Evolutionary conservation across 2,329 filamentous ascomycete genomes (phyloP).

Genomic region (Penicillium sp.): DNA sequence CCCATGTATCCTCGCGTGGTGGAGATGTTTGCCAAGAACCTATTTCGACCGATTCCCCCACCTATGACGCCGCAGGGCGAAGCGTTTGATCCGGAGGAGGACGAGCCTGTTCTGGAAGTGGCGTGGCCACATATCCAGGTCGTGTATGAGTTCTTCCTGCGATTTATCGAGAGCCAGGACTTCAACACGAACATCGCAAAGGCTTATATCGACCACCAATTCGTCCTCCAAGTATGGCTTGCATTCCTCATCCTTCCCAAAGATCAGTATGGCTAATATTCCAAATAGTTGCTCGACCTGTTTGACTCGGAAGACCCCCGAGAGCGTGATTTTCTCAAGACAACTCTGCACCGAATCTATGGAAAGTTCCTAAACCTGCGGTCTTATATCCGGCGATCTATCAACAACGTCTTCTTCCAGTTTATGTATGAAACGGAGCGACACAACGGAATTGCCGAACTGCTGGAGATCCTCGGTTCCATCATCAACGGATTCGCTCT

Average conservation of each 20-base stretch:
- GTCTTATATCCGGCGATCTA: conserved; percentile 94
- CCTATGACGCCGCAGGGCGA: conserved; percentile 97
- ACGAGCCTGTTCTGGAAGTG: conserved; percentile 95
- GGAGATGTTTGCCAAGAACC: conserved; percentile 98
- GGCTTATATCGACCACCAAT: conserved; percentile 96
- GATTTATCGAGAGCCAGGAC: conserved; percentile 98
- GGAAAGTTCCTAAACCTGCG: conserved; percentile 97
- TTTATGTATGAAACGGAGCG: conserved; percentile 98
- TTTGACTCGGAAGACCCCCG: conserved; percentile 98
- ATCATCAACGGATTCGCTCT: conserved; percentile 99
- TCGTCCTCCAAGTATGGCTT: conserved; percentile 79
- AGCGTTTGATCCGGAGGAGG: conserved; percentile 96
- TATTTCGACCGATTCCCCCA: conserved; percentile 94
- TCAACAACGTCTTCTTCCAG: conserved; percentile 99
- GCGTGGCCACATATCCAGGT: conserved; percentile 99
- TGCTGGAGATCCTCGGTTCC: conserved; percentile 93
- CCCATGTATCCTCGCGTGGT: conserved; percentile 98
- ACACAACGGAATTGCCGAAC: conserved; percentile 96
- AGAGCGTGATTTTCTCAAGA: conserved; percentile 96
- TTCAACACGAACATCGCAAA: conserved; percentile 99
- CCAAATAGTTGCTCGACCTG: conserved; percentile 75
- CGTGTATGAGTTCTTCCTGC: conserved; percentile 97
- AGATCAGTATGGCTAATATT: conserved; percentile 9
- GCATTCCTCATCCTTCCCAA: conserved; percentile 7
- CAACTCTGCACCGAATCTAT: conserved; percentile 94